phyloP scores from a whole-genome alignment of 495 filamentous ascomycete genomes.

The Glonium stellatum region DNA sequence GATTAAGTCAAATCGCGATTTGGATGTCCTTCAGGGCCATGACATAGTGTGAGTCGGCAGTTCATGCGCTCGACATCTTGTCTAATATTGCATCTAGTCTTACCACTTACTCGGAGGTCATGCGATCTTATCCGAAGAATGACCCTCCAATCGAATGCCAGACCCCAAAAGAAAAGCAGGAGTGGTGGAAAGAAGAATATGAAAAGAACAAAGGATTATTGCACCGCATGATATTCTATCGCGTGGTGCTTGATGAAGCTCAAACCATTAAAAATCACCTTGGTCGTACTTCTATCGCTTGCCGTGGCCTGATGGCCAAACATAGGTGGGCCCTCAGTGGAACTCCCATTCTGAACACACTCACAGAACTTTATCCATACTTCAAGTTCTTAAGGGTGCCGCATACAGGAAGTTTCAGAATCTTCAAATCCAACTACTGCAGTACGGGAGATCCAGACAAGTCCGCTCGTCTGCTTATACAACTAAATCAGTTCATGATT shows the following conservation, averaged over 20 bases:
- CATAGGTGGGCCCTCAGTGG: slow-evolving; percentile 56
- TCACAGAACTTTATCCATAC: slow-evolving; percentile 52
- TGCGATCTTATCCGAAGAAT: slow-evolving; percentile 42
- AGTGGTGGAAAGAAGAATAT: slow-evolving; percentile 37
- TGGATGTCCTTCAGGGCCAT: slow-evolving; percentile 7
- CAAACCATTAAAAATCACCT: slow-evolving; percentile 57
- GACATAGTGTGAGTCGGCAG: slow-evolving; percentile 19
- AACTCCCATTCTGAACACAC: slow-evolving; percentile 52
- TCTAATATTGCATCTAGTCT: slow-evolving; percentile 15
- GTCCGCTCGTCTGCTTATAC: slow-evolving; percentile 28
- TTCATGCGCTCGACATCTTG: not conserved
- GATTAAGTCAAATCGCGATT: slow-evolving; percentile 8
- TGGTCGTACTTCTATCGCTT: slow-evolving; percentile 45
- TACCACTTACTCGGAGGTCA: slow-evolving; percentile 51
- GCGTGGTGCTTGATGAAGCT: slow-evolving; percentile 56
- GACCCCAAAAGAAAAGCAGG: slow-evolving; percentile 28
- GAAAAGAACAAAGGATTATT: slow-evolving; percentile 38
- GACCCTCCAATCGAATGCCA: slow-evolving; percentile 28
- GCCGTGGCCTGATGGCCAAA: slow-evolving; percentile 45
- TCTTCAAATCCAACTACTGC: slow-evolving; percentile 48
- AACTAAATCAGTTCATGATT: slow-evolving; percentile 44
- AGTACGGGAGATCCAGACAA: slow-evolving; percentile 32
- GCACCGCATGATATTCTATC: slow-evolving; percentile 45
- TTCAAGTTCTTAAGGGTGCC: slow-evolving; percentile 53
- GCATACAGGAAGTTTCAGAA: slow-evolving; percentile 35